Conservation (phyloP, 495 filamentous ascomycete species). For the Corynascus novoguineensis region DNA sequence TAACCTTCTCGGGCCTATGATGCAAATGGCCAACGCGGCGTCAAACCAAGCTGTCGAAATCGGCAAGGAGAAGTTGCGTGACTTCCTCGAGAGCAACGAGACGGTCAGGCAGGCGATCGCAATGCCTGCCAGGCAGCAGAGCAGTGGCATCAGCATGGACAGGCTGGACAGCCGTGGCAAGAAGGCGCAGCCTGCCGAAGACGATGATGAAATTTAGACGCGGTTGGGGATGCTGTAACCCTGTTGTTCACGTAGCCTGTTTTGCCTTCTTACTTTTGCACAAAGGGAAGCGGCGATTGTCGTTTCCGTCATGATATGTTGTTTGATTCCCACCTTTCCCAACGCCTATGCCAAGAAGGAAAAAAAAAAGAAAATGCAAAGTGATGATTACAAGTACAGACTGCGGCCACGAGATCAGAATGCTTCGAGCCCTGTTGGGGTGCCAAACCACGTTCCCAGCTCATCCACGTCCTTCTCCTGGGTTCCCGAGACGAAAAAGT, state of each 20-base stretch:
- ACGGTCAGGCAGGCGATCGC: slow-evolving; percentile 73
- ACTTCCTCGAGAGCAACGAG: slow-evolving; percentile 77
- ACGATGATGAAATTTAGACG: slow-evolving; percentile 46
- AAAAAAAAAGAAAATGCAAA: no score
- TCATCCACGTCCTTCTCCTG: slow-evolving; percentile 48
- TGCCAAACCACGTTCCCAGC: slow-evolving; percentile 60
- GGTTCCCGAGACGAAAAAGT: slow-evolving; percentile 53
- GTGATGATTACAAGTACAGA: background rate
- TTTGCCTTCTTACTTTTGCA: slow-evolving; percentile 2
- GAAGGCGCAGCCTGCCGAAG: slow-evolving; percentile 40
- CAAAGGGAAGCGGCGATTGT: background rate
- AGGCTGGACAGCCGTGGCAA: slow-evolving; percentile 57
- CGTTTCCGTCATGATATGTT: slow-evolving; percentile 20
- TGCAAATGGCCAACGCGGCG: slow-evolving; percentile 89
- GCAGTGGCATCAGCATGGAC: slow-evolving; percentile 50
- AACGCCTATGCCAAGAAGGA: slow-evolving; percentile 11
- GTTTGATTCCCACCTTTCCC: slow-evolving; percentile 8
- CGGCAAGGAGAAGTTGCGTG: slow-evolving; percentile 78
- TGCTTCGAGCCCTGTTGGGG: slow-evolving; percentile 50
- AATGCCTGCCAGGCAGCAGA: slow-evolving; percentile 47
- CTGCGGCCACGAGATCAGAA: slow-evolving; percentile 41
- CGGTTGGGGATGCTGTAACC: background rate
- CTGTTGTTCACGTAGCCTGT: slow-evolving; percentile 5
- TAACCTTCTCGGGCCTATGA: slow-evolving; percentile 92
- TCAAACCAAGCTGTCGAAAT: slow-evolving; percentile 79